Conservation (phyloP, 2,329 filamentous ascomycete species). For the Penicillium sp. region DNA sequence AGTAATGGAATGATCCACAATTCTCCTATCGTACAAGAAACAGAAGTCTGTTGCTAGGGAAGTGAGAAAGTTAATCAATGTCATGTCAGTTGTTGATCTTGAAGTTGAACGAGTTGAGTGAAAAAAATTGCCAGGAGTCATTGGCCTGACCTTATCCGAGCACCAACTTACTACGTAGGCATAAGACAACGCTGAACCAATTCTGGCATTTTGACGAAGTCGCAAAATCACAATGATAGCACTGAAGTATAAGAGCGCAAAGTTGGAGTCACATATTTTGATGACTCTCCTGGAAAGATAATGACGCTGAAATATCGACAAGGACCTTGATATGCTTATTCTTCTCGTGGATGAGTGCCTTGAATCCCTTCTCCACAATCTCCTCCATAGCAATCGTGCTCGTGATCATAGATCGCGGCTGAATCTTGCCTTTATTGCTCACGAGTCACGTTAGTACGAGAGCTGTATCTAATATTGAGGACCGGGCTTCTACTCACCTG, state of each 20-base stretch:
- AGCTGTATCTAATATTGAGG: not conserved
- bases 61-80: constrained; percentile 1
- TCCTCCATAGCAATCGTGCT: constrained; percentile 58
- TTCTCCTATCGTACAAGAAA: too few relatives aligned
- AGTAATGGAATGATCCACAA: too few relatives aligned
- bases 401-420: constrained; percentile 62
- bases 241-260: too few relatives aligned
- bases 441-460: constrained; percentile 19
- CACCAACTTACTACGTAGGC: too few relatives aligned
- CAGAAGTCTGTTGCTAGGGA: too few relatives aligned
- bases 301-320: constrained; percentile 40
- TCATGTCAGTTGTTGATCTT: constrained; percentile 6
- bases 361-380: constrained; percentile 60
- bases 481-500: constrained; percentile 17
- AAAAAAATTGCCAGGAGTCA: not conserved
- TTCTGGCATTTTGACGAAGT: too few relatives aligned
- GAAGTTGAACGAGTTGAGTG: constrained; percentile 3
- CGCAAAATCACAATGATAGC: too few relatives aligned
- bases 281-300: too few relatives aligned
- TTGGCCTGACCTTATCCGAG: too few relatives aligned
- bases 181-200: too few relatives aligned
- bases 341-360: constrained; percentile 59
- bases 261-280: too few relatives aligned
- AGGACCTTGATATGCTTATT: constrained; percentile 66
- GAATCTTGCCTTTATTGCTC: constrained; percentile 48